Evolutionary conservation across 139 green algal species (phyloP).

Genomic region (Trebouxia sp.): DNA sequence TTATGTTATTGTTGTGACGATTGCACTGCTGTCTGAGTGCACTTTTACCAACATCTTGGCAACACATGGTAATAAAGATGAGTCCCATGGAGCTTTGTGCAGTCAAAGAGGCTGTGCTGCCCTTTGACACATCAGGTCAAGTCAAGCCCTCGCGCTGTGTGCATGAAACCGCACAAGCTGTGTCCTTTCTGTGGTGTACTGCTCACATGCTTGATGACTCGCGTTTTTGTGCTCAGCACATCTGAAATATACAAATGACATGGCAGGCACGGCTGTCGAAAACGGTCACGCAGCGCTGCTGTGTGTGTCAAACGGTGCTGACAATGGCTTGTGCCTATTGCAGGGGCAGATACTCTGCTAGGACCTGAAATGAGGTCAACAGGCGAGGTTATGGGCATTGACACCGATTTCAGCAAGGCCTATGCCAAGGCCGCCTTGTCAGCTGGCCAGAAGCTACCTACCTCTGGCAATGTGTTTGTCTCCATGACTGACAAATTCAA

Average conservation of each 20-base stretch:
- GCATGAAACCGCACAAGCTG: too few species aligned
- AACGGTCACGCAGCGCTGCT: too few species aligned
- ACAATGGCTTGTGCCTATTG: not conserved
- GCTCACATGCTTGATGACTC: too few species aligned
- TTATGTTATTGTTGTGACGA: not conserved
- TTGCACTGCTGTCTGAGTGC: not conserved
- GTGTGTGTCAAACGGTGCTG: too few species aligned
- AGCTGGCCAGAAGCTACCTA: conserved; percentile 84
- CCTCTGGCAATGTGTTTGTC: conserved; percentile 89
- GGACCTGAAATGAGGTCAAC: conserved; percentile 98
- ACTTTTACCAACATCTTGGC: not conserved
- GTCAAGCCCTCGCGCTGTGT: too few species aligned
- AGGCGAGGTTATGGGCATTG: conserved; percentile 96
- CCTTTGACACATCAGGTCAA: too few species aligned
- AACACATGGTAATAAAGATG: not conserved
- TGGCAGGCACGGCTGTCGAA: too few species aligned
- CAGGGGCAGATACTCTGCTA: conserved; percentile 89
- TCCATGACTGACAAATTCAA: conserved; percentile 94
- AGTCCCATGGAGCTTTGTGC: not conserved
- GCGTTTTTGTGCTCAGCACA: too few species aligned
- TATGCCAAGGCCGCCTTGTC: conserved; percentile 98
- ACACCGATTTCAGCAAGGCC: conserved; percentile 84
- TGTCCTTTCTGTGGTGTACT: too few species aligned
- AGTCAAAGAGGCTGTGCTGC: too few species aligned
- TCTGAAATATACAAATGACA: too few species aligned